Base-by-base conservation (phyloP, 306 rosid species). In the Vicia villosa region DNA sequence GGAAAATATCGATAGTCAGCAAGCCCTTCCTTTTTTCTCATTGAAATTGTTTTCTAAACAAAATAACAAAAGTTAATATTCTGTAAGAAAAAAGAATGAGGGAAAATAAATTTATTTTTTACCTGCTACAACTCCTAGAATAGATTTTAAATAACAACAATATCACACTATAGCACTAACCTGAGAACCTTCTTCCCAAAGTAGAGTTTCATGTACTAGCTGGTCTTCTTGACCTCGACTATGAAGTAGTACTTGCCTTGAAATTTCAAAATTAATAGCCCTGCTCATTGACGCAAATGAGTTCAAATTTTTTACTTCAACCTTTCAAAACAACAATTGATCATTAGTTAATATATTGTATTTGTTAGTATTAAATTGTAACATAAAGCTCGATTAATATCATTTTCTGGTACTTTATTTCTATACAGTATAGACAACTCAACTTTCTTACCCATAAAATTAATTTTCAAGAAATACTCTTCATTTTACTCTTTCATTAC, bases 11-110 rank as follows among this genome's bases (percentile, higher is more conserved):
- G 86, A 80, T 94, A 94, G 86, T 94, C 99, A 68, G 99, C 82
- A 52, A 94, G 97, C 62, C 99, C 96, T 87, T 94, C 96, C 79
- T 94, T 91, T 81, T 87, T 94, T 88, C 99, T 94, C 99, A 94
- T 94, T 70, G 96, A 84, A 74, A 94, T 80, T 60, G 96, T 90
- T 84, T 77, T 88, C 98, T 78, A 30, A 78, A 72, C 65, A 66
- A 34, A 76, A 57, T 64, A 80, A 80, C 72, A 72, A 15, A 67
- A 71, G 64, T 45, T 45, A 45, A 61, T 51, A 70, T 45, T 65
- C 41, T 60, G n/a, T 49, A 65, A 43, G 60, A 50, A 73, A 67
- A 71, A 66, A 75, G 62, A 50, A 64, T 47, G 79, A 73, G 30
- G 43, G 75, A 68, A 73, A 54, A 66, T 30, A 73, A 68, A 22